phyloP scores from a whole-genome alignment of 1,284 basidiomycete genomes.

The Neonothopanus nambi region DNA sequence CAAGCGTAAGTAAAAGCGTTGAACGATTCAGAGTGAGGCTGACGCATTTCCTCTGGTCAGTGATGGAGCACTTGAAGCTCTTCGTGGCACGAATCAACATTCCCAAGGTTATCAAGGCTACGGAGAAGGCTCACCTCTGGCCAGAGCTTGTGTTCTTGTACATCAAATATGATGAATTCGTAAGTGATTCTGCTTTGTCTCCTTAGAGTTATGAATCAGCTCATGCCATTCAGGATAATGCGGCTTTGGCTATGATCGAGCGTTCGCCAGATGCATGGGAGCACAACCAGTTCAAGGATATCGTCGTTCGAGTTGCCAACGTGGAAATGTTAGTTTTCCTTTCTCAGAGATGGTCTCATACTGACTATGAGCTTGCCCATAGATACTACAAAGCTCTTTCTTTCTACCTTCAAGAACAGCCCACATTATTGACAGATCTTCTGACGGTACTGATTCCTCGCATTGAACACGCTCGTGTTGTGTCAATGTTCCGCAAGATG shows the following conservation, averaged over 20 bases:
- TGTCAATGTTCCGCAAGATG: conserved; percentile 93
- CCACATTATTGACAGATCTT: conserved; percentile 90
- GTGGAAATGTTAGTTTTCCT: conserved; percentile 81
- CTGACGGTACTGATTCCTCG: conserved; percentile 90
- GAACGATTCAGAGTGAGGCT: not conserved
- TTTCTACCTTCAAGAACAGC: conserved; percentile 93
- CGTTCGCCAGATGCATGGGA: conserved; percentile 97
- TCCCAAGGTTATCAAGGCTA: conserved; percentile 90
- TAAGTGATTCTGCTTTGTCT: conserved; percentile 34
- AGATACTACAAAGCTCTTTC: conserved; percentile 89
- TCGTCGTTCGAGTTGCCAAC: conserved; percentile 93
- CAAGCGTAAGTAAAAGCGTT: conserved; percentile 65
- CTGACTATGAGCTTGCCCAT: conserved; percentile 13
- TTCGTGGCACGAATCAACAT: conserved; percentile 99
- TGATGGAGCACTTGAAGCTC: conserved; percentile 98
- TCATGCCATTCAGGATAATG: conserved; percentile 71
- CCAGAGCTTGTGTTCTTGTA: conserved; percentile 98
- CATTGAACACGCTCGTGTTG: conserved; percentile 93
- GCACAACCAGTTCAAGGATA: conserved; percentile 98
- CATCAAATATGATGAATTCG: conserved; percentile 96
- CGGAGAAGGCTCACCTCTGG: conserved; percentile 98
- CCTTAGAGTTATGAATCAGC: conserved; percentile 15
- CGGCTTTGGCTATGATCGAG: conserved; percentile 98
- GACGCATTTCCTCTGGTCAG: conserved; percentile 33
- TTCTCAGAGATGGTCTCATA: not conserved